Evolutionary conservation across 768 basidiomycete species (phyloP).

Genomic region (Lactarius akahatsu): DNA sequence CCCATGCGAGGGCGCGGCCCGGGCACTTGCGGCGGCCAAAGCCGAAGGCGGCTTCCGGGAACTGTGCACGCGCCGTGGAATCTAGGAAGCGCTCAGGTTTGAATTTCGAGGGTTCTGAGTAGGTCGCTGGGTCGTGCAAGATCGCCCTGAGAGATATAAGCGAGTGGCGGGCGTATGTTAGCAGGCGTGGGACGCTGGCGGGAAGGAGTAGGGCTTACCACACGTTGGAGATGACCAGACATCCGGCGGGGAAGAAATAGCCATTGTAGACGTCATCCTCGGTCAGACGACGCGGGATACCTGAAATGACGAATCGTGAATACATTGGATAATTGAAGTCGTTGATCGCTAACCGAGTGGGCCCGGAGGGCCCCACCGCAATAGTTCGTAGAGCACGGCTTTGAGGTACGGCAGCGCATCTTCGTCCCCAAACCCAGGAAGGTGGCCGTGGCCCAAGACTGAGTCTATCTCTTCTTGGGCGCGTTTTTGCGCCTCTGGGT

Average conservation of each 20-base stretch:
- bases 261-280: slow-evolving; percentile 19
- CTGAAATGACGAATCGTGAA: slow-evolving; percentile 6
- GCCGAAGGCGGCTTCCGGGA: slow-evolving; percentile 13
- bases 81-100: slow-evolving; percentile 21
- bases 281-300: slow-evolving; percentile 11
- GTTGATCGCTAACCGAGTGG: slow-evolving; percentile 11
- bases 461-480: slow-evolving; percentile 38
- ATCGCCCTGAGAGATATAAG: slow-evolving; percentile 4
- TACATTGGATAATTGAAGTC: background rate
- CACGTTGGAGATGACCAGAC: slow-evolving; percentile 11
- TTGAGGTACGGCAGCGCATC: slow-evolving; percentile 21
- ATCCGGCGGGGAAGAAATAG: slow-evolving; percentile 18
- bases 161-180: background rate
- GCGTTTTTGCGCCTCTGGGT: slow-evolving; percentile 34
- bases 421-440: slow-evolving; percentile 14
- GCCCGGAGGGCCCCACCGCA: slow-evolving; percentile 20
- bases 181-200: background rate
- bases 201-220: background rate
- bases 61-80: slow-evolving; percentile 1
- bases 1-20: slow-evolving; percentile 15
- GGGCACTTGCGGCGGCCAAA: slow-evolving; percentile 22
- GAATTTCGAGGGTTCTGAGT: slow-evolving; percentile 16
- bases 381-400: slow-evolving; percentile 22
- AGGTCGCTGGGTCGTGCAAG: slow-evolving; percentile 11
- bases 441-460: slow-evolving; percentile 10